Evolutionary conservation across 306 rosid genomes (phyloP).

Genomic region (Neltuma alba): DNA sequence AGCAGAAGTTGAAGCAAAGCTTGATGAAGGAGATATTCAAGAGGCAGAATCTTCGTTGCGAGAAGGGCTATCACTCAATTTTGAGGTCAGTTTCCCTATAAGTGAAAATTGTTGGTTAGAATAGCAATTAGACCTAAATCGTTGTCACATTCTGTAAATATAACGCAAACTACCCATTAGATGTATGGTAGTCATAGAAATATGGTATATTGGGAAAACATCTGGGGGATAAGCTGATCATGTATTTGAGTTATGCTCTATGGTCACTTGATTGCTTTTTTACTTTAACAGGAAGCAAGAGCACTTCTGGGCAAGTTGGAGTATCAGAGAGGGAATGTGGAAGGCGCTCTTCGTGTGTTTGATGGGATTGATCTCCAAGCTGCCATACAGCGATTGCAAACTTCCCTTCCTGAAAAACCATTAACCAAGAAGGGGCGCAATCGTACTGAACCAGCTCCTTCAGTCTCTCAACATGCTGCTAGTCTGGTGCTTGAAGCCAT

Average conservation of each 20-base stretch:
- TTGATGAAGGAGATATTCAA: slow-evolving; percentile 78
- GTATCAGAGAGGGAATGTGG: slow-evolving; percentile 97
- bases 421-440: slow-evolving; percentile 66
- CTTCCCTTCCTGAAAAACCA: slow-evolving; percentile 65
- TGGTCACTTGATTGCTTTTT: slow-evolving; percentile 10
- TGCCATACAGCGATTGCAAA: slow-evolving; percentile 89
- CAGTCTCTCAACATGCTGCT: slow-evolving; percentile 97
- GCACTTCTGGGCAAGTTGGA: slow-evolving; percentile 99
- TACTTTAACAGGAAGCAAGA: slow-evolving; percentile 85
- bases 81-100: slow-evolving; percentile 49
- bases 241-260: slow-evolving; percentile 5
- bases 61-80: slow-evolving; percentile 74
- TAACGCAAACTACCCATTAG: slow-evolving; percentile 8
- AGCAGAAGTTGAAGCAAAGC: slow-evolving; percentile 65
- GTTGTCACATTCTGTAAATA: background rate
- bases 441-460: slow-evolving; percentile 62
- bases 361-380: slow-evolving; percentile 98
- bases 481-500: slow-evolving; percentile 96
- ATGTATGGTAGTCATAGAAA: background rate
- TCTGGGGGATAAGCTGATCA: slow-evolving; percentile 4
- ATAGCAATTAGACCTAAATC: background rate
- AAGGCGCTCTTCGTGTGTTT: slow-evolving; percentile 94
- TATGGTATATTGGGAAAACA: slow-evolving; percentile 15
- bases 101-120: background rate
- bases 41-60: slow-evolving; percentile 77